Conservation (phyloP, 768 basidiomycete genomes). For the Amanita subjunquillea region DNA sequence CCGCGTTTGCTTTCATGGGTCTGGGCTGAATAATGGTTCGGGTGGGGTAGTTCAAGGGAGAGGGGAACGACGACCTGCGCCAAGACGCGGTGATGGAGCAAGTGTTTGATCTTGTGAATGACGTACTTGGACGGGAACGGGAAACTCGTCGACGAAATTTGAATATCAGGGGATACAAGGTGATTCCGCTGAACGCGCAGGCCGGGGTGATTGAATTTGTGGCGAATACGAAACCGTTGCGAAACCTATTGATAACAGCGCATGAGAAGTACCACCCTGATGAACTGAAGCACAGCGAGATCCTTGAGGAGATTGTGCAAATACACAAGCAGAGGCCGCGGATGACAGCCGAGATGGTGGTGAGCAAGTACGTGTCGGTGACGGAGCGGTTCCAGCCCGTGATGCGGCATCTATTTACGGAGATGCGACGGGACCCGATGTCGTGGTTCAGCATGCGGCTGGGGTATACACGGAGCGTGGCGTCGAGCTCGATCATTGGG, state of each 20-base stretch:
- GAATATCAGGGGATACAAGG: slow-evolving; percentile 75
- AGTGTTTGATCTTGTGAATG: slow-evolving; percentile 85
- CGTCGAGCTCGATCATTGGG: slow-evolving; percentile 89
- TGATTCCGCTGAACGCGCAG: slow-evolving; percentile 71
- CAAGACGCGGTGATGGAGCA: slow-evolving; percentile 99
- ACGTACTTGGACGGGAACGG: slow-evolving; percentile 60
- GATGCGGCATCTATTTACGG: slow-evolving; percentile 91
- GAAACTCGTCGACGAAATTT: slow-evolving; percentile 69
- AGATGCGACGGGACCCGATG: slow-evolving; percentile 79
- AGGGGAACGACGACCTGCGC: slow-evolving; percentile 82
- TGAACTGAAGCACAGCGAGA: slow-evolving; percentile 32
- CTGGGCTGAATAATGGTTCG: neutral
- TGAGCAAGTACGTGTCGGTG: slow-evolving; percentile 24
- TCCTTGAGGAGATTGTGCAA: slow-evolving; percentile 17
- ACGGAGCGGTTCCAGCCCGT: slow-evolving; percentile 60
- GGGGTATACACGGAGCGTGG: slow-evolving; percentile 85
- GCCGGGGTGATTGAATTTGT: slow-evolving; percentile 92
- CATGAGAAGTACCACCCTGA: slow-evolving; percentile 60
- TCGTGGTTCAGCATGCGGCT: slow-evolving; percentile 89
- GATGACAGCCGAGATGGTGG: slow-evolving; percentile 16
- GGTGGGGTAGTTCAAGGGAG: slow-evolving; percentile 72
- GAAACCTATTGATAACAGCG: slow-evolving; percentile 48
- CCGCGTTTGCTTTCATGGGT: neutral
- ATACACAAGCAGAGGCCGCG: slow-evolving; percentile 17
- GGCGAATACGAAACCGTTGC: slow-evolving; percentile 58